These are phyloP conservation scores for Dryas integrifolia DNA, from an alignment of 331 rosid genomes.

Conservation along the genomic window DNA sequence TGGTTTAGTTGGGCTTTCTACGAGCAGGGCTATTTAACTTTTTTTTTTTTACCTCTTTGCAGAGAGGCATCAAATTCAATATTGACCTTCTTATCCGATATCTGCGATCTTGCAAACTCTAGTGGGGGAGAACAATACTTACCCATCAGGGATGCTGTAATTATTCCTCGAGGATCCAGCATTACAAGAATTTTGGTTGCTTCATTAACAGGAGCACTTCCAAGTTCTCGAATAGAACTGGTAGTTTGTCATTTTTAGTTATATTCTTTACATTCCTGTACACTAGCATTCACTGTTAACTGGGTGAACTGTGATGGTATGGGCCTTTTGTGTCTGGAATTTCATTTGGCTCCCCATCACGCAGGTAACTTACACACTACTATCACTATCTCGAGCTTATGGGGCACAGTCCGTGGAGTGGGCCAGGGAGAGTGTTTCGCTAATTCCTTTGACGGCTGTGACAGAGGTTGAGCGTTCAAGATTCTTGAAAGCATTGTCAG, in stretches of 20 bases:
- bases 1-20: neutral
- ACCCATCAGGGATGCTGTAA: conserved; percentile 61
- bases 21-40: conserved; percentile 15
- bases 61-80: conserved; percentile 98
- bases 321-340: neutral
- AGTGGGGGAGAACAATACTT: conserved; percentile 56
- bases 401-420: conserved; percentile 72
- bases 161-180: conserved; percentile 75
- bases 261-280: neutral
- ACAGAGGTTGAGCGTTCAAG: conserved; percentile 78
- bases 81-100: conserved; percentile 87
- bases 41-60: conserved; percentile 30
- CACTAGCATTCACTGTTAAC: neutral
- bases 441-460: conserved; percentile 84
- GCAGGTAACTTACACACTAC: conserved; percentile 82
- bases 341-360: conserved; percentile 16
- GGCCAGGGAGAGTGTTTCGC: conserved; percentile 71
- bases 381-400: conserved; percentile 68
- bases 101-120: conserved; percentile 74
- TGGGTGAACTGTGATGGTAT: neutral
- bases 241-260: conserved; percentile 33
- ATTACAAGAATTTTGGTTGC: conserved; percentile 86
- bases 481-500: conserved; percentile 78
- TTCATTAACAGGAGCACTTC: conserved; percentile 87
- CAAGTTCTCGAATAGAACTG: conserved; percentile 85